Conservation (phyloP, 1,139 yeast species). For the Candida freyschussii region DNA sequence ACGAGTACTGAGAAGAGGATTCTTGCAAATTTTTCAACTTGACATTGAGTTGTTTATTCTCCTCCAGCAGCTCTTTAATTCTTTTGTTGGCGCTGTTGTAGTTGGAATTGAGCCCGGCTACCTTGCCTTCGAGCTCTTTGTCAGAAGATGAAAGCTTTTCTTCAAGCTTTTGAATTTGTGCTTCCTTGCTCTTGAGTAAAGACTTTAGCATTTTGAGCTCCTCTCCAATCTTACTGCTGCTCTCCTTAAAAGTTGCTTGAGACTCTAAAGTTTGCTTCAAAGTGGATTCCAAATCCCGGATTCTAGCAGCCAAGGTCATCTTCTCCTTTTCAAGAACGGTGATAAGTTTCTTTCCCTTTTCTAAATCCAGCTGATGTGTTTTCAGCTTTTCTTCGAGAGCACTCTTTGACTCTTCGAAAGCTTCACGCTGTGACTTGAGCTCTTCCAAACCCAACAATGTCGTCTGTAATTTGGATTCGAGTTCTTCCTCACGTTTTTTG, state of each 20-base stretch:
- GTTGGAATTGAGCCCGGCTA: slow-evolving; percentile 31
- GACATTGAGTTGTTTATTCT: slow-evolving; percentile 41
- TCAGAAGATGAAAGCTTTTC: slow-evolving; percentile 31
- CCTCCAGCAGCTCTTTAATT: slow-evolving; percentile 41
- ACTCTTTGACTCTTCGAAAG: slow-evolving; percentile 32
- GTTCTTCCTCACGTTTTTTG: slow-evolving; percentile 35
- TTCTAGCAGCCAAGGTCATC: slow-evolving; percentile 15
- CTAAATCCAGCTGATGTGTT: slow-evolving; percentile 19
- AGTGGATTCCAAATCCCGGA: slow-evolving; percentile 14
- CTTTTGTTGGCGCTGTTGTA: slow-evolving; percentile 36
- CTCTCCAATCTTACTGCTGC: slow-evolving; percentile 17
- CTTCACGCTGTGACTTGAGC: slow-evolving; percentile 34
- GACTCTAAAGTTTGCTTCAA: slow-evolving; percentile 15
- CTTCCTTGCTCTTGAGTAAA: slow-evolving; percentile 32
- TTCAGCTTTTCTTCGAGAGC: slow-evolving; percentile 28
- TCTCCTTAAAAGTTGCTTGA: slow-evolving; percentile 18
- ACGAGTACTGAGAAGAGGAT: slow-evolving; percentile 34
- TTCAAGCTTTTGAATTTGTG: slow-evolving; percentile 32
- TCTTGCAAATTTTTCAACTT: slow-evolving; percentile 34
- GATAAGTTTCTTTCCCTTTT: slow-evolving; percentile 21
- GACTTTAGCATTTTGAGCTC: slow-evolving; percentile 30
- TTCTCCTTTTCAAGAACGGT: slow-evolving; percentile 24
- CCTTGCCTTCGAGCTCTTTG: slow-evolving; percentile 33
- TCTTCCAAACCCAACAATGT: slow-evolving; percentile 33
- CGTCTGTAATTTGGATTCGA: slow-evolving; percentile 33